phyloP scores from a whole-genome alignment of 1,284 basidiomycete species.

The Coniferiporia sulphurascens region DNA sequence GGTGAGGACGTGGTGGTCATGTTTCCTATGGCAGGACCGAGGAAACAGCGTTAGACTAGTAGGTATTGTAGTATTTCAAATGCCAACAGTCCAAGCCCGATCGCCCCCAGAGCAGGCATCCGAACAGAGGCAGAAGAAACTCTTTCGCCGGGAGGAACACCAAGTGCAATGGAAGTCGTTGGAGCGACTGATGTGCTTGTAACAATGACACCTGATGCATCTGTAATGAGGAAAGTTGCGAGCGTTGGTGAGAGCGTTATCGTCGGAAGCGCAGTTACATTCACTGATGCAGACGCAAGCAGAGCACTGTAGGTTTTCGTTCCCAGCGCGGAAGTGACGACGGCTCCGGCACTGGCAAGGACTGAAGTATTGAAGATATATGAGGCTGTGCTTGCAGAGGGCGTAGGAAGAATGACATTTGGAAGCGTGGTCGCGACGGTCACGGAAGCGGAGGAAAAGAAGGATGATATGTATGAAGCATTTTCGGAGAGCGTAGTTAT shows the following conservation, averaged over 20 bases:
- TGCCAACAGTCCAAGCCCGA: not conserved
- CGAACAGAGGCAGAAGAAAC: not conserved
- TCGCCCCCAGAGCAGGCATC: not conserved
- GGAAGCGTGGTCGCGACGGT: constrained; percentile 70
- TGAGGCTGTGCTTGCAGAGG: constrained; percentile 56
- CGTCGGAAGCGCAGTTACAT: constrained; percentile 31
- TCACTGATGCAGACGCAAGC: constrained; percentile 30
- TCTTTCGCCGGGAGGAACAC: constrained; percentile 29
- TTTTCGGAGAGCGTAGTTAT: constrained; percentile 38
- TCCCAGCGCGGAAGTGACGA: constrained; percentile 55
- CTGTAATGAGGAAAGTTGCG: constrained; percentile 33
- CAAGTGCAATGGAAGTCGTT: constrained; percentile 30
- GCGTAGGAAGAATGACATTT: constrained; percentile 68
- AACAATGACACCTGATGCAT: constrained; percentile 28
- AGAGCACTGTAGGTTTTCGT: constrained; percentile 64
- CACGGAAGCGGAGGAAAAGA: constrained; percentile 58
- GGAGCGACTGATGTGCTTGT: constrained; percentile 30
- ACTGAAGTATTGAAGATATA: constrained; percentile 73
- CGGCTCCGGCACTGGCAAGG: constrained; percentile 45
- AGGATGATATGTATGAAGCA: constrained; percentile 41
- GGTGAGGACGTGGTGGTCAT: not conserved
- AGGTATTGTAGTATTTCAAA: not conserved
- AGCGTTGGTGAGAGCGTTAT: constrained; percentile 31
- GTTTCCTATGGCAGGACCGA: not conserved
- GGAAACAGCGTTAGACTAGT: not conserved